These are phyloP conservation scores for Plasmodium vivax DNA, from an alignment of 169 alveolate genomes.

Conservation along the genomic window DNA sequence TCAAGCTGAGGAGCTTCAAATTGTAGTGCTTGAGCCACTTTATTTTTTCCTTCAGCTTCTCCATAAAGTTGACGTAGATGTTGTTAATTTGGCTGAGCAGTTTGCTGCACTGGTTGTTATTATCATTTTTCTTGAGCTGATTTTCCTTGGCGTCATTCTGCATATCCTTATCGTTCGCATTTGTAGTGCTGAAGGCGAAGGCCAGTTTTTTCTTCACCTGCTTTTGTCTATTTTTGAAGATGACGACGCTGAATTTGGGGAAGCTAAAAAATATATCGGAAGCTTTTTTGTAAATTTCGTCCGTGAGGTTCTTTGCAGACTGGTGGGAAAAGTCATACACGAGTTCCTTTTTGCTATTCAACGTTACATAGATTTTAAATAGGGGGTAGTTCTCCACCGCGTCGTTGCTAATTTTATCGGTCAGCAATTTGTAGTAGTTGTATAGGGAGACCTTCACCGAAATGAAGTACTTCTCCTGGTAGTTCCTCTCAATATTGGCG, in stretches of 20 bases:
- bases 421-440: conserved; percentile 59
- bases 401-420: conserved; percentile 70
- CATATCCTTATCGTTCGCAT: conserved; percentile 31
- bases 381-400: conserved; percentile 69
- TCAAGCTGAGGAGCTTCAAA: conserved; percentile 39
- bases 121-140: conserved; percentile 52
- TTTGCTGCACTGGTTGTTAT: conserved; percentile 51
- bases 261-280: conserved; percentile 60
- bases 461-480: conserved; percentile 65
- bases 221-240: conserved; percentile 72
- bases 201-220: conserved; percentile 62
- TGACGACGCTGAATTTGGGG: conserved; percentile 32
- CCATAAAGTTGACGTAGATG: conserved; percentile 69
- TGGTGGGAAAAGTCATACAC: conserved; percentile 63
- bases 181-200: conserved; percentile 38
- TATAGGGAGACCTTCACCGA: conserved; percentile 68
- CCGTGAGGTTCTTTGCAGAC: conserved; percentile 65
- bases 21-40: conserved; percentile 69
- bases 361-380: conserved; percentile 60
- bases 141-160: conserved; percentile 19
- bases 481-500: conserved; percentile 39
- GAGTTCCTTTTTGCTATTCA: conserved; percentile 42
- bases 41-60: conserved; percentile 68
- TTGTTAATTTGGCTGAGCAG: conserved; percentile 54
- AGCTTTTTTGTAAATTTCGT: conserved; percentile 70